Conservation (phyloP, 768 basidiomycete genomes). For the Astraeus odoratus region DNA sequence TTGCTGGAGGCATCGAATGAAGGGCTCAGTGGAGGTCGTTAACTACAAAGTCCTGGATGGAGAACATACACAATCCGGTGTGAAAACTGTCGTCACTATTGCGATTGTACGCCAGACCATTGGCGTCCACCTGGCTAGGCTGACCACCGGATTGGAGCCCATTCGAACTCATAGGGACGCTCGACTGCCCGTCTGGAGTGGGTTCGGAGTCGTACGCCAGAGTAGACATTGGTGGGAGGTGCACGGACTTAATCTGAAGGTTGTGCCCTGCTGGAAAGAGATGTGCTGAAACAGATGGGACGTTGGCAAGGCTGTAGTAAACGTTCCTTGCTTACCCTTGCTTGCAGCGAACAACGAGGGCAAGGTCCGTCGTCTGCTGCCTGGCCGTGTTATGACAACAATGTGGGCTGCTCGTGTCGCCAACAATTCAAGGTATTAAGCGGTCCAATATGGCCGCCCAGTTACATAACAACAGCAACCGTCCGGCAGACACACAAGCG, state of each 20-base stretch:
- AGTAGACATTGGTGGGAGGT: conserved; percentile 28
- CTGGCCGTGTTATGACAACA: neutral
- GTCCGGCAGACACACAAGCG: neutral
- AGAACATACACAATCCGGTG: conserved; percentile 16
- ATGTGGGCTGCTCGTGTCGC: neutral
- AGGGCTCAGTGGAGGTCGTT: conserved; percentile 6
- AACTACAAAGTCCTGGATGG: neutral
- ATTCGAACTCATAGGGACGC: neutral
- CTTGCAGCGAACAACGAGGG: too few species aligned
- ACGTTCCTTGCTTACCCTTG: too few species aligned
- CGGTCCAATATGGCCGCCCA: too few species aligned
- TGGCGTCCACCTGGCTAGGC: conserved; percentile 5
- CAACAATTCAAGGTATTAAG: too few species aligned
- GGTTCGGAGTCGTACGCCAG: conserved; percentile 26
- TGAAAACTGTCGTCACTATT: conserved; percentile 13
- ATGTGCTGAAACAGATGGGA: too few species aligned
- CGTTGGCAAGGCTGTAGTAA: too few species aligned
- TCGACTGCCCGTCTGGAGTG: conserved; percentile 5
- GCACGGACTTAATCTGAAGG: too few species aligned
- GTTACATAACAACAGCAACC: too few species aligned
- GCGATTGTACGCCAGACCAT: conserved; percentile 2
- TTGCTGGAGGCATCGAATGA: conserved; percentile 9
- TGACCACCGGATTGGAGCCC: conserved; percentile 4
- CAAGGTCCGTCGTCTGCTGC: neutral
- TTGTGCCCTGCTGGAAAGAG: too few species aligned